phyloP scores from a whole-genome alignment of 106 monocot species.

The Narthecium ossifragum region DNA sequence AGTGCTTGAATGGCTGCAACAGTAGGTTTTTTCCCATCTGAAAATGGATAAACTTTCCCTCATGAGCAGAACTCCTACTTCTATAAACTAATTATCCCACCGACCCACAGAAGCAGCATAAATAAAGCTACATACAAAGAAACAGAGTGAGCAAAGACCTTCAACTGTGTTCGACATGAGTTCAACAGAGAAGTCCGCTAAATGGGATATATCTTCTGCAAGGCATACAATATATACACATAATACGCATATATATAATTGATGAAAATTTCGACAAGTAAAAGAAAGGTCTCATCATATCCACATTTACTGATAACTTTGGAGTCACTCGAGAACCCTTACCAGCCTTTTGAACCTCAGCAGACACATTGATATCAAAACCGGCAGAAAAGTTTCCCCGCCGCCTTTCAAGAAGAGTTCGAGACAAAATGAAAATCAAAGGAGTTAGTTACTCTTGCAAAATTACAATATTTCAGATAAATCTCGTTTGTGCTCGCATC shows the following conservation, averaged over 20 bases:
- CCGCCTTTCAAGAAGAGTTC: too few relatives aligned
- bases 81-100: neutral
- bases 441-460: too few relatives aligned
- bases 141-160: too few relatives aligned
- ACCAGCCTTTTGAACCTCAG: constrained; percentile 75
- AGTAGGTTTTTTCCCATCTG: constrained; percentile 90
- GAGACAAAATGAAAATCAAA: too few relatives aligned
- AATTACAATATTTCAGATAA: too few relatives aligned
- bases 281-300: neutral
- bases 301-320: neutral
- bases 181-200: constrained; percentile 82
- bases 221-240: too few relatives aligned
- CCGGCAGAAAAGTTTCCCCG: constrained; percentile 88
- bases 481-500: too few relatives aligned
- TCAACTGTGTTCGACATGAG: constrained; percentile 70
- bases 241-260: too few relatives aligned
- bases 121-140: neutral
- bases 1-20: constrained; percentile 95
- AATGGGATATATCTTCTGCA: constrained; percentile 59
- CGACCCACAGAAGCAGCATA: neutral
- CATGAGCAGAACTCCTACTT: neutral
- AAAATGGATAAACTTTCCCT: too few relatives aligned
- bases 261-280: neutral
- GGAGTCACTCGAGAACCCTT: constrained; percentile 7
- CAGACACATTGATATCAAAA: constrained; percentile 84